Conservation (phyloP, 345 rosid species). For the Aquilaria sinensis region DNA sequence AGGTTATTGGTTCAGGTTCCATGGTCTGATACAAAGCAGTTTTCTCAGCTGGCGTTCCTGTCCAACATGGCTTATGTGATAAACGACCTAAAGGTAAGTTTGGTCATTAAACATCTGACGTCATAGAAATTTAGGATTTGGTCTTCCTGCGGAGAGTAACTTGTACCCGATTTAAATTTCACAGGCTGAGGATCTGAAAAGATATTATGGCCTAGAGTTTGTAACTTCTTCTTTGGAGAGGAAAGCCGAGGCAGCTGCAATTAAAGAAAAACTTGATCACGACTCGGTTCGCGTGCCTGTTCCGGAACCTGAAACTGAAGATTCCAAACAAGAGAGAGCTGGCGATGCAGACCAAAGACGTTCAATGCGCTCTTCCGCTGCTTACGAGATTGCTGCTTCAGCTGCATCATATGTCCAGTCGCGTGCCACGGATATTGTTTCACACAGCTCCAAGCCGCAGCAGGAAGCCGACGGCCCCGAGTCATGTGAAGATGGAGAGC, state of each 20-base stretch:
- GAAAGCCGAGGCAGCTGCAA: conserved; percentile 59
- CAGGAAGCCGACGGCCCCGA: conserved; percentile 6
- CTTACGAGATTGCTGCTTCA: conserved; percentile 87
- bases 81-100: conserved; percentile 48
- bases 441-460: conserved; percentile 21
- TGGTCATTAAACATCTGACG: too few species aligned
- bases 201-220: conserved; percentile 49
- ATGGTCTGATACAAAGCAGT: conserved; percentile 55
- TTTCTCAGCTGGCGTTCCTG: conserved; percentile 77
- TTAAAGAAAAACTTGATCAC: conserved; percentile 48
- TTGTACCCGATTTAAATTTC: conserved; percentile 1
- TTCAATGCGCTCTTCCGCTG: conserved; percentile 41
- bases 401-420: conserved; percentile 78
- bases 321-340: conserved; percentile 2
- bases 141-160: neutral
- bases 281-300: conserved; percentile 37
- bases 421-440: conserved; percentile 33
- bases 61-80: conserved; percentile 87
- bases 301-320: conserved; percentile 4
- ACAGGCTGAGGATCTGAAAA: conserved; percentile 54
- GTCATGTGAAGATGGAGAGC: conserved; percentile 10
- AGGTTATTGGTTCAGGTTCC: conserved; percentile 42
- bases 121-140: too few species aligned
- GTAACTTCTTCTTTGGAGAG: conserved; percentile 80
- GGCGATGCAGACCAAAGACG: conserved; percentile 21